Evolutionary conservation across 2,329 filamentous ascomycete species (phyloP).

Genomic region (Claviceps pusilla): DNA sequence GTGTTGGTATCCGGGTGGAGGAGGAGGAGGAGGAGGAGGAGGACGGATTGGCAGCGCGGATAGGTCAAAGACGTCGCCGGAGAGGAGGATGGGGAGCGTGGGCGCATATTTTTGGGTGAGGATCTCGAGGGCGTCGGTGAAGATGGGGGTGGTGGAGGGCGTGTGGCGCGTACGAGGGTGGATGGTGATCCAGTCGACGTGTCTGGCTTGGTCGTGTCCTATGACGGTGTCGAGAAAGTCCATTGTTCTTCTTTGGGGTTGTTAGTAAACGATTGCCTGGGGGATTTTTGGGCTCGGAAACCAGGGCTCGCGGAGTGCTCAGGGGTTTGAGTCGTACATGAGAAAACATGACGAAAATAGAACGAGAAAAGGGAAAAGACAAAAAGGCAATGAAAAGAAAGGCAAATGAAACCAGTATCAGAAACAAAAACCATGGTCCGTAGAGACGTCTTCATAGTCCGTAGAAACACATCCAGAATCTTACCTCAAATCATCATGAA

Average conservation of each 20-base stretch:
- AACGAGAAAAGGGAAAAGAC: neutral
- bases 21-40: constrained; percentile 7
- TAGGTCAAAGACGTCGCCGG: constrained; percentile 54
- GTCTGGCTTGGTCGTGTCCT: constrained; percentile 31
- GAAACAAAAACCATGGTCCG: too few species aligned
- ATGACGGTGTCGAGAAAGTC: constrained; percentile 50
- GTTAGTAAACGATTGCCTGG: too few species aligned
- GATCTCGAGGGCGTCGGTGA: constrained; percentile 43
- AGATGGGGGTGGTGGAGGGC: constrained; percentile 45
- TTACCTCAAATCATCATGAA: constrained; percentile 48
- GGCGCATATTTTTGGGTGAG: constrained; percentile 36
- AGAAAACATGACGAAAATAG: neutral
- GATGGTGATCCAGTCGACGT: constrained; percentile 55
- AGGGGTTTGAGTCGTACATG: too few species aligned
- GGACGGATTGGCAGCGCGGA: constrained; percentile 24
- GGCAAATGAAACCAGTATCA: neutral
- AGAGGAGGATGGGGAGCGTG: constrained; percentile 48
- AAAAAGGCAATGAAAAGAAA: neutral
- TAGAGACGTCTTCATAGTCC: too few species aligned
- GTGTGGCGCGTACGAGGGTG: constrained; percentile 51
- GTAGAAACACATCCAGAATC: neutral
- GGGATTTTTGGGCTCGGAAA: too few species aligned
- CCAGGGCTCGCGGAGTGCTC: too few species aligned
- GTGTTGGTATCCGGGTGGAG: too few species aligned
- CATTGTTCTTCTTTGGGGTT: constrained; percentile 30